A percentile compares a stretch with the other conserved stretches of the same genome.
Evolutionary conservation across 2,329 filamentous ascomycete genomes (phyloP).

Genomic region (Trichophyton mentagrophytes): DNA sequence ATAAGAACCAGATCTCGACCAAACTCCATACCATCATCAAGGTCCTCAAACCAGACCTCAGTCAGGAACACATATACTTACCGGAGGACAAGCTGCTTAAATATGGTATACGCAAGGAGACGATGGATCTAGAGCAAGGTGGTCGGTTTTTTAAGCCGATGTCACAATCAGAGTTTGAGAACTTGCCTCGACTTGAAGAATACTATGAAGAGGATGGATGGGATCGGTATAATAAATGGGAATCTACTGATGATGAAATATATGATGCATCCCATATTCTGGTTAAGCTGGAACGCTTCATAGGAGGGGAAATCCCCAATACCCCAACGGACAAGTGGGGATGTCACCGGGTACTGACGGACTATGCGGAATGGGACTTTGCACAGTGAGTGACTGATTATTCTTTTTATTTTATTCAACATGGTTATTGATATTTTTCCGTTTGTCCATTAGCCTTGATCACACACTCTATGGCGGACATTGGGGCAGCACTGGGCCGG

Average conservation of each 20-base stretch:
- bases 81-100: not conserved
- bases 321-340: not conserved
- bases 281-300: not conserved
- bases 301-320: not conserved
- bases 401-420: not conserved
- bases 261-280: not conserved
- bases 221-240: not conserved
- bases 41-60: not conserved
- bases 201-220: not conserved
- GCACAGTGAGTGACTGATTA: not conserved
- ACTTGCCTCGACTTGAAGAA: not conserved
- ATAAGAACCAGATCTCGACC: not conserved
- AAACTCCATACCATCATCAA: not conserved
- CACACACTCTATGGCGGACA: not conserved
- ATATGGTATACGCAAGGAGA: not conserved
- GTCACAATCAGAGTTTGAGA: not conserved
- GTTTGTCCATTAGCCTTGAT: not conserved
- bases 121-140: not conserved
- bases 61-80: not conserved
- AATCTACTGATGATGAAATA: not conserved
- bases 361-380: not conserved
- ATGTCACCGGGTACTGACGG: not conserved
- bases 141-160: not conserved
- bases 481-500: not conserved
- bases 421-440: not conserved